Base-by-base conservation (phyloP, 2,329 filamentous ascomycete species). In the Cladophialophora yegresii region DNA sequence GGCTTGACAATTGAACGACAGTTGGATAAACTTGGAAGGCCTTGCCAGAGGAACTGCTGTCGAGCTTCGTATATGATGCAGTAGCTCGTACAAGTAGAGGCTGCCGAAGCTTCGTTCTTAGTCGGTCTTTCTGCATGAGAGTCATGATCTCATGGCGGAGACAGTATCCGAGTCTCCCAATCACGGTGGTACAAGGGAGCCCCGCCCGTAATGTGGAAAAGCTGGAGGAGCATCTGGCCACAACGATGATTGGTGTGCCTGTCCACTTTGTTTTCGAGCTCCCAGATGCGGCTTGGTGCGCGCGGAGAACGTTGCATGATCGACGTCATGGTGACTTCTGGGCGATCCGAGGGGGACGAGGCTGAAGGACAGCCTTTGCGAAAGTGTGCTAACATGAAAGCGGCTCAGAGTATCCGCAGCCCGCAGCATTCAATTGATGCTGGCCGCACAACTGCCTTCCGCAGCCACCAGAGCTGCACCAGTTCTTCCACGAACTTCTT, bases 341-440 rank as follows among this genome's bases (percentile, higher is more conserved):
- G 16, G 13, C 4, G 23, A 50, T 50, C 47, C 16, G 22, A 47
- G 13, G 7, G 13, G 7, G 40, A 58, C 26, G 55, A 58, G 55
- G 47, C 45, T 40, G 57, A 23, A 12, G 4, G n/a, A 36, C 8
- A 36, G 47, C 13, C 45, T 50, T 51, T 28, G 20, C 20, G 2
- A 20, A n/a, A 43, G 22, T 59, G 47, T 4, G 23, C 23, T 23
- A 8, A 28, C 2, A 54, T 10, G 20, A 20, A 13, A 2, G 26
- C 7, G 7, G 40, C 13, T 49, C 32, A 80, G 63, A 80, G 69
- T 55, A 82, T 76, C 13, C 78, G 76, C 55, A 82, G 75, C 30
- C 80, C 80, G 71, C 80, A 82, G 64, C 80, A 82, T 63, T 77
- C 75, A 56, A 82, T 77, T 28, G 75, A 74, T 20, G 75, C 77